phyloP scores from a whole-genome alignment of 2,329 filamentous ascomycete genomes.

The Xylariales sp. region DNA sequence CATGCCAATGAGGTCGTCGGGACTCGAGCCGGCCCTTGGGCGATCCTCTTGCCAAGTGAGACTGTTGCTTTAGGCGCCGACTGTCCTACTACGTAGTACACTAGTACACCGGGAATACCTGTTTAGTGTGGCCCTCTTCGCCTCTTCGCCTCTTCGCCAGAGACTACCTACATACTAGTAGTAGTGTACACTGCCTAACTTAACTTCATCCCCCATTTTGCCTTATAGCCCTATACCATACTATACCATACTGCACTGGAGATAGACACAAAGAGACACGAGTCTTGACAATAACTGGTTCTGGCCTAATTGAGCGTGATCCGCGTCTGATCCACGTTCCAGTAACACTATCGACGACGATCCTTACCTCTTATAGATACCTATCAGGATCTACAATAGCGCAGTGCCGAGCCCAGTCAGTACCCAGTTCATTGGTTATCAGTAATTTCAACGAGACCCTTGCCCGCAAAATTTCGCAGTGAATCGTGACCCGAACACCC shows the following conservation, averaged over 20 bases:
- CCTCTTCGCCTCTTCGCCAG: too few species aligned
- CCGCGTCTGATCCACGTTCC: constrained; percentile 5
- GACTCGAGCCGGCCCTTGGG: constrained; percentile 14
- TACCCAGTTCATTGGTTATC: constrained; percentile 24
- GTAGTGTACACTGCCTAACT: too few species aligned
- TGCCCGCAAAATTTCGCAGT: constrained; percentile 28
- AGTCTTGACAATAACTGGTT: not conserved
- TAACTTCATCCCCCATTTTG: not conserved
- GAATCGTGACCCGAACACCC: constrained; percentile 24
- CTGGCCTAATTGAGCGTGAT: constrained; percentile 23
- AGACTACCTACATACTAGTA: too few species aligned
- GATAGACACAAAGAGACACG: not conserved
- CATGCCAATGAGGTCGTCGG: constrained; percentile 7
- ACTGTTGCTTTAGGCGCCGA: constrained; percentile 17
- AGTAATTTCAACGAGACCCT: constrained; percentile 32
- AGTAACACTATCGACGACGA: constrained; percentile 34
- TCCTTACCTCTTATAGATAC: constrained; percentile 20
- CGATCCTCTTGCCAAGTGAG: constrained; percentile 24
- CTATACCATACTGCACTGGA: too few species aligned
- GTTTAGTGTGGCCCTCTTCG: constrained; percentile 2
- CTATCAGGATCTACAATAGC: constrained; percentile 29
- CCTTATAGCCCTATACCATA: constrained; percentile 2
- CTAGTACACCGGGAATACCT: not conserved
- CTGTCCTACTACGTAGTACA: not conserved
- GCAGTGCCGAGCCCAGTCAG: constrained; percentile 23